Evolutionary conservation across 1,284 basidiomycete genomes (phyloP).

Genomic region (Pseudozyma flocculosa): DNA sequence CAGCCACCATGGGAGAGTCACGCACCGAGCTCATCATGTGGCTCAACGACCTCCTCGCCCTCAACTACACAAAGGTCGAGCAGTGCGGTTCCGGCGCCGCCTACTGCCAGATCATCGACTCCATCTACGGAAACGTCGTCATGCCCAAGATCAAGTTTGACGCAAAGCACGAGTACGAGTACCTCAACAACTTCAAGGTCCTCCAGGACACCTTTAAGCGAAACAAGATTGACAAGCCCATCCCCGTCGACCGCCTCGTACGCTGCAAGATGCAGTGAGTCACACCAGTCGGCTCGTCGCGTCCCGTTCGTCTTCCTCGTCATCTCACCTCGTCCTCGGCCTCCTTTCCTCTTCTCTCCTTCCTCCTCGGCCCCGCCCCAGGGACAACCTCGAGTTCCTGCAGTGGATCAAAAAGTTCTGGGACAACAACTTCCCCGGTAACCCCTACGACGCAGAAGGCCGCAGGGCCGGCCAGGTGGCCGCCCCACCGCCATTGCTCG

Average conservation of each 20-base stretch:
- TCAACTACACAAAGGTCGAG: constrained; percentile 79
- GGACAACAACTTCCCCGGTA: constrained; percentile 87
- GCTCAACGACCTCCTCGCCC: constrained; percentile 88
- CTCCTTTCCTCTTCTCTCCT: not conserved
- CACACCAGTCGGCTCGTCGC: not conserved
- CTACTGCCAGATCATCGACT: constrained; percentile 72
- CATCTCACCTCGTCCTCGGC: not conserved
- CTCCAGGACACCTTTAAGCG: constrained; percentile 65
- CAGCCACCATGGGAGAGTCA: constrained; percentile 47
- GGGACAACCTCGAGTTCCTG: constrained; percentile 94
- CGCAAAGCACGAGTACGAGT: constrained; percentile 84
- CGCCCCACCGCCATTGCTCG: constrained; percentile 51
- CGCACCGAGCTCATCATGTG: constrained; percentile 85
- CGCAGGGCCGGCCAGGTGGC: constrained; percentile 69
- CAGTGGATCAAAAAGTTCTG: constrained; percentile 97
- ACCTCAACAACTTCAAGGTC: constrained; percentile 90
- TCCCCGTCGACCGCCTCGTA: constrained; percentile 85
- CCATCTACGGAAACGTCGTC: constrained; percentile 69
- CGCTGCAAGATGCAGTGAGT: constrained; percentile 93
- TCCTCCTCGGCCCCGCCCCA: not conserved
- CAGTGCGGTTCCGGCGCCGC: constrained; percentile 71
- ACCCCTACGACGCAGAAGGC: constrained; percentile 82
- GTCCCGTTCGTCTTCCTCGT: constrained; percentile 1
- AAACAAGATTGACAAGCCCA: constrained; percentile 93
- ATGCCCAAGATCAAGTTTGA: constrained; percentile 51